Base-by-base conservation (phyloP, 2,329 filamentous ascomycete species). In the Penicillium frequentans region DNA sequence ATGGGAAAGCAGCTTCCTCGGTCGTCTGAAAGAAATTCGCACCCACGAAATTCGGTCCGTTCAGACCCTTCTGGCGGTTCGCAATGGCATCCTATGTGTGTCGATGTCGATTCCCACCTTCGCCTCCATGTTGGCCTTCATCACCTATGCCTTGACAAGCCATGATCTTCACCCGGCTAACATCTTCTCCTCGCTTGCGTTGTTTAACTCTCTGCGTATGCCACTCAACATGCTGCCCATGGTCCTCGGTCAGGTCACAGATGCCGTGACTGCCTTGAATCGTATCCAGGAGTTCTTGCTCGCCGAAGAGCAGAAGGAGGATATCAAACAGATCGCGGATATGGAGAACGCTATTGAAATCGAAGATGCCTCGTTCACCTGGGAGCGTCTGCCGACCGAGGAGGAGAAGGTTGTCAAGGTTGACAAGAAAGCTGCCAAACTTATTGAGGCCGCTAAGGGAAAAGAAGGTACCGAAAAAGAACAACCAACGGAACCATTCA, bases 111-210 rank as follows among this genome's bases (percentile, higher is more conserved):
- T 96, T 69, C 93, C 95, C 7, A 90, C 96, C 52, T 97, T 98
- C 66, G 92, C 93, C 0, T 96, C 93, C 1, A 97, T 98, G 91
- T 75, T 98, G 42, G 86, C 93, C 0, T 98, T 98, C 73, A 93
- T 98, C 74, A 93, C 91, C 0, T 87, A 83, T 64, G 82, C 82
- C 1, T 73, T 85, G n/a, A 79, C 84, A 1, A 80, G 89, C 56
- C 88, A 92, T 64, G 73, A 74, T 27, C 82, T 98, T 19, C 80
- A 85, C 1, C 87, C 95, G 0, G 91, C 92, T 0, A 81, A 87
- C 24, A 84, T 98, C 35, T 98, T 99, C 77, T 97, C 93, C 0
- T 98, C 93, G 0, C 82, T 98, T 14, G 93, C 93, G 0, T 78
- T 98, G 8, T 99, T 98, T 82, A 98, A 98, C 73, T 87, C 90